A percentile compares a stretch with the other conserved stretches of the same genome.
These are phyloP conservation scores for Ceratocystis cubensis DNA, from an alignment of 2,329 filamentous ascomycete species.

Conservation along the genomic window DNA sequence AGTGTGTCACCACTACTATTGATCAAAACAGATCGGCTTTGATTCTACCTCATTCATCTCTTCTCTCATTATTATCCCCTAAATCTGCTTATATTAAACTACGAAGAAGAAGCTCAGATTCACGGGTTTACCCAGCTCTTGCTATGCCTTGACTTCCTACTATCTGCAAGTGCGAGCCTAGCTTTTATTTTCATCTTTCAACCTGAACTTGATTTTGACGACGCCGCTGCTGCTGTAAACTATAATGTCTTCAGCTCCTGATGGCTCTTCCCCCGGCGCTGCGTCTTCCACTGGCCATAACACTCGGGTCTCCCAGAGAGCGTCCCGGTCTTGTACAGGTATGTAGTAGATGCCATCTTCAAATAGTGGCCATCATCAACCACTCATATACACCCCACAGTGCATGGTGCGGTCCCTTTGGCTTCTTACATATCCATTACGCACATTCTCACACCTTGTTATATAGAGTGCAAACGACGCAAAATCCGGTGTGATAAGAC, in stretches of 20 bases:
- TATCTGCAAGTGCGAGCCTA: not conserved
- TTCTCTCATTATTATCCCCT: not conserved
- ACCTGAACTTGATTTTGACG: not conserved
- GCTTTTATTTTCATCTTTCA: not conserved
- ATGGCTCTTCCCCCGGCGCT: not conserved
- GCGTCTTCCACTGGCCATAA: not conserved
- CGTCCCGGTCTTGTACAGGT: conserved; percentile 20
- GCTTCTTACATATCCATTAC: not conserved
- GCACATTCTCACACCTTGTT: not conserved
- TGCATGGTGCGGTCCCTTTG: no score
- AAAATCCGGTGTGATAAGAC: conserved; percentile 21
- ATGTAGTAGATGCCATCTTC: not conserved
- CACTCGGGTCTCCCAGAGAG: conserved; percentile 18
- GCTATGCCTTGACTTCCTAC: conserved; percentile 1
- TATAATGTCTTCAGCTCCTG: not conserved
- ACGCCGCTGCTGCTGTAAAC: not conserved
- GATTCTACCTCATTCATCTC: not conserved
- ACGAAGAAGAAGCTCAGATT: not conserved
- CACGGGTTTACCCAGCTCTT: not conserved
- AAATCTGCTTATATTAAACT: not conserved
- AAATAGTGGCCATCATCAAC: not conserved
- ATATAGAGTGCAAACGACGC: conserved; percentile 19
- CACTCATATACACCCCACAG: not conserved
- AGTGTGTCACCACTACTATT: not conserved
- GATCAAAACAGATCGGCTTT: not conserved